Evolutionary conservation across 1,284 basidiomycete genomes (phyloP), one percentile per base, ranked within the genome.

Genomic region (Lentinula novae-zelandiae): DNA sequence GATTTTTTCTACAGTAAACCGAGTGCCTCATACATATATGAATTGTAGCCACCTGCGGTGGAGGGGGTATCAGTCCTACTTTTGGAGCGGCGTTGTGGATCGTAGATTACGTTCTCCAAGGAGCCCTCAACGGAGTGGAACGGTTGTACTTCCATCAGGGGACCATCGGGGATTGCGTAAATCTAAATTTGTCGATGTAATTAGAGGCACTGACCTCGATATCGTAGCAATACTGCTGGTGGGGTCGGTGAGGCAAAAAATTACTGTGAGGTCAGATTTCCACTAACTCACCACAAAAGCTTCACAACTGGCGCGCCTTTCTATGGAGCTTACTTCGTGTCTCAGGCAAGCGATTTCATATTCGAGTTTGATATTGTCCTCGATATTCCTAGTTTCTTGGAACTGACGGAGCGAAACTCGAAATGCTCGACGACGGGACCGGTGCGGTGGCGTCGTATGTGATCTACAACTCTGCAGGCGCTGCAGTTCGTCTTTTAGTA

Each of bases 121-220:
- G 71, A 33, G 73, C 76, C 1, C 63, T 78, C 40, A 73, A 74
- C 50, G 75, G 76, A 12, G 72, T 75, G 8, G 74, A 77, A 57
- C 64, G 77, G 20, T 69, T 78, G 7, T 78, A 79, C 64, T 79
- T 79, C 67, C 78, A 80, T 66, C 78, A 80, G 63, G 78, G 78
- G 50, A 76, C 76, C 9, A 75, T 77, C 57, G 72, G 75, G 12
- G 74, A 76, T 64, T 77, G 76, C 62, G 75, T 76, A 57, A 64
- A 72, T 69, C 20, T 20, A 38, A 15, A 39, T 40, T 15, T 8
- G 20, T 20, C 9, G 7, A 31, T 20, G n/a, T 52, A 9, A 12
- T 27, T 1, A 31, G 8, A 31, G 1, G 22, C 2, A n/a, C 39
- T 52, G 49, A 58, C 17, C 9, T 15, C 3, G 5, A 9, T 34